Percentiles rank a stretch among this genome's conserved stretches.
Conservation (phyloP, 2,329 filamentous ascomycete genomes). For the Rutstroemia sydowiana region DNA sequence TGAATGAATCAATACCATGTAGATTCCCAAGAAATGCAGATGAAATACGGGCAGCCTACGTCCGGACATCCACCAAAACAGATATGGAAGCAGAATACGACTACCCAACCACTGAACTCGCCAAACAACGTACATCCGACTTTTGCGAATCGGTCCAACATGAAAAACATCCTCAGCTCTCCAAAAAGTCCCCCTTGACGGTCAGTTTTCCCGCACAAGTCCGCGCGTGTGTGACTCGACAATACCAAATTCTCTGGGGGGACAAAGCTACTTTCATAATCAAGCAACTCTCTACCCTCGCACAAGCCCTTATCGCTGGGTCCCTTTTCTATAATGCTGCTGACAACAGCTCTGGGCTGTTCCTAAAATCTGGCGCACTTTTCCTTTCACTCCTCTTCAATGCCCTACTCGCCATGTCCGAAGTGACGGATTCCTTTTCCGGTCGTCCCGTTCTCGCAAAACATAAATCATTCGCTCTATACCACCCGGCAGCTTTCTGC, state of each 20-base stretch:
- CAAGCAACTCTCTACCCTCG: slow-evolving; percentile 50
- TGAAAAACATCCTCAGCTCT: slow-evolving; percentile 49
- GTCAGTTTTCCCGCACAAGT: slow-evolving; percentile 49
- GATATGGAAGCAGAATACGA: slow-evolving; percentile 48
- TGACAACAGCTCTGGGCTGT: slow-evolving; percentile 49
- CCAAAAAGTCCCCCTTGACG: slow-evolving; percentile 48
- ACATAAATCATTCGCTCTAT: slow-evolving; percentile 50
- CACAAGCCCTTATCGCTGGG: slow-evolving; percentile 55
- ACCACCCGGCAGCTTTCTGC: slow-evolving; percentile 52
- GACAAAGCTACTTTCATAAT: slow-evolving; percentile 57
- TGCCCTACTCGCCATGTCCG: slow-evolving; percentile 54
- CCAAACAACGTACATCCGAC: slow-evolving; percentile 36
- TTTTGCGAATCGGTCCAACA: slow-evolving; percentile 46
- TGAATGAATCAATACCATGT: no score
- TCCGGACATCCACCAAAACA: slow-evolving; percentile 42
- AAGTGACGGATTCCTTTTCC: slow-evolving; percentile 56
- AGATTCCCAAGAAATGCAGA: slow-evolving; percentile 40
- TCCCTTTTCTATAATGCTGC: slow-evolving; percentile 63
- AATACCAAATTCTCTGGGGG: slow-evolving; percentile 59
- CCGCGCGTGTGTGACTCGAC: slow-evolving; percentile 46
- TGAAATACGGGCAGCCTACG: slow-evolving; percentile 42
- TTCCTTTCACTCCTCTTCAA: slow-evolving; percentile 61
- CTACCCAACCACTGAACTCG: slow-evolving; percentile 44
- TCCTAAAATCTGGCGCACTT: slow-evolving; percentile 54
- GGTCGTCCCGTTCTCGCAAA: slow-evolving; percentile 53